Percentiles rank a stretch among this genome's conserved stretches.
These are phyloP conservation scores for Ustilago hordei DNA, from an alignment of 1,284 basidiomycete genomes.

Conservation along the genomic window DNA sequence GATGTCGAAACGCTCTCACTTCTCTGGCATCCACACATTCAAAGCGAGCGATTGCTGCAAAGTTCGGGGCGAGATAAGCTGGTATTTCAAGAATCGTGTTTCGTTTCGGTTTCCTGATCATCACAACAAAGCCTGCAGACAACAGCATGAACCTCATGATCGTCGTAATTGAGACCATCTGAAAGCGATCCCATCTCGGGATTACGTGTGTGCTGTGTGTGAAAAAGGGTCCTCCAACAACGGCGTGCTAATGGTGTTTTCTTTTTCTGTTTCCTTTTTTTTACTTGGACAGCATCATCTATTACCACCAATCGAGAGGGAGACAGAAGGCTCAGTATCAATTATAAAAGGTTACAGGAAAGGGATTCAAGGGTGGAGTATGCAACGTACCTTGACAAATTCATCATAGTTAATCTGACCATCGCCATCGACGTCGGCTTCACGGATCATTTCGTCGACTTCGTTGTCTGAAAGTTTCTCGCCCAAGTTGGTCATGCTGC, in stretches of 20 bases:
- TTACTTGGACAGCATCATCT: conserved; percentile 69
- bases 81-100: conserved; percentile 1
- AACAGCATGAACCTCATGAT: no score
- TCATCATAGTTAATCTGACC: conserved; percentile 79
- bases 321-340: neutral
- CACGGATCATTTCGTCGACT: conserved; percentile 98
- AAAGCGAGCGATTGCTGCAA: no score
- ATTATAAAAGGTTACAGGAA: conserved; percentile 8
- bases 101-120: conserved; percentile 1
- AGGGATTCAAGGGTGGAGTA: no score
- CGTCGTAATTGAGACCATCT: no score
- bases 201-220: neutral
- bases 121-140: no score
- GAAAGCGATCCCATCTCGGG: neutral
- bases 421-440: conserved; percentile 95
- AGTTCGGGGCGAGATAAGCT: no score
- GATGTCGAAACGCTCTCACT: no score
- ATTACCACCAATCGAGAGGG: neutral
- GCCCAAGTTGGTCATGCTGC: conserved; percentile 67
- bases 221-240: conserved; percentile 1
- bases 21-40: no score
- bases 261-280: conserved; percentile 7
- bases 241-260: neutral
- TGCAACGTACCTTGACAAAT: conserved; percentile 70
- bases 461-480: conserved; percentile 93